Conservation (phyloP, 345 rosid species). For the Lepidium didymum region DNA sequence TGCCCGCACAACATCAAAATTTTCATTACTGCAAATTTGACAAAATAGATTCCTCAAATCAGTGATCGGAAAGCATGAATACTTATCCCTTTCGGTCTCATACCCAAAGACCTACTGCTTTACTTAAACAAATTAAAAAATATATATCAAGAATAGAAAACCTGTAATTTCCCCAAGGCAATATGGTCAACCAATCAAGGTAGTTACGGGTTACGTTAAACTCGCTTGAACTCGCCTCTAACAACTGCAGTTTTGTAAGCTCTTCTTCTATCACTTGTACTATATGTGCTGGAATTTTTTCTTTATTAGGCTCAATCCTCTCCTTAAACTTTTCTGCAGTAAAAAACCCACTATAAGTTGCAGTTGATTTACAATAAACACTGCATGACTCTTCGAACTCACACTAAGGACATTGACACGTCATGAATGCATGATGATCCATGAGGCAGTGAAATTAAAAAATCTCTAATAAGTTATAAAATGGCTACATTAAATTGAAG, state of each 20-base stretch:
- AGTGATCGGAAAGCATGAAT: slow-evolving; percentile 2
- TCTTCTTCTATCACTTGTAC: slow-evolving; percentile 98
- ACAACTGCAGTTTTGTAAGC: slow-evolving; percentile 90
- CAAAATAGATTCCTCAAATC: not conserved
- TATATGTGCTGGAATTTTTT: slow-evolving; percentile 79
- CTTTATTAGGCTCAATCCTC: slow-evolving; percentile 82
- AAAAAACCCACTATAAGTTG: not conserved
- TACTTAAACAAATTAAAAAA: not conserved
- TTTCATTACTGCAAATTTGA: slow-evolving; percentile 70
- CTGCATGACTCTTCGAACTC: not conserved
- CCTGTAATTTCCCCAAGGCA: slow-evolving; percentile 99
- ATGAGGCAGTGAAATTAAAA: not conserved
- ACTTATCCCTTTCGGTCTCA: not conserved
- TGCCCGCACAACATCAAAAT: slow-evolving; percentile 84
- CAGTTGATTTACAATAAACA: not conserved
- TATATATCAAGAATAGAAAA: slow-evolving; percentile 22
- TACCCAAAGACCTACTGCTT: not conserved
- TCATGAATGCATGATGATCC: not conserved
- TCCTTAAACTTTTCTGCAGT: slow-evolving; percentile 88
- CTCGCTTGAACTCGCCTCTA: slow-evolving; percentile 99
- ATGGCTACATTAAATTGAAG: not conserved
- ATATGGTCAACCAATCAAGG: slow-evolving; percentile 93
- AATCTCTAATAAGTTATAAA: not conserved
- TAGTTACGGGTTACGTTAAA: slow-evolving; percentile 99
- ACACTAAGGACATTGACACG: not conserved